Percentiles rank a stretch among this genome's conserved stretches.
phyloP scores from a whole-genome alignment of 768 basidiomycete species.

The Hypholoma sublateritium region DNA sequence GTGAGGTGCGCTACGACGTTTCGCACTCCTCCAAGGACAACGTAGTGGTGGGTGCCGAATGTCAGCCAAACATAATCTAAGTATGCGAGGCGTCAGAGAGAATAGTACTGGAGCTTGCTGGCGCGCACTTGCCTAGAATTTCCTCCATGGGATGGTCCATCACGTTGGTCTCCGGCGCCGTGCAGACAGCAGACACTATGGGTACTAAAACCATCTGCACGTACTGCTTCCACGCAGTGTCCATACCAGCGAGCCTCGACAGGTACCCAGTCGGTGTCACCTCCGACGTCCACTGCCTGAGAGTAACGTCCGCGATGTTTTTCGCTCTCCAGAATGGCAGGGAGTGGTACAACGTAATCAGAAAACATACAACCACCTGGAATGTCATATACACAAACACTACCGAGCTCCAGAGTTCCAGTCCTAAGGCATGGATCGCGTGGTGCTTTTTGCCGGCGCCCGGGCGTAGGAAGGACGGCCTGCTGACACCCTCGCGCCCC shows the following conservation, averaged over 20 bases:
- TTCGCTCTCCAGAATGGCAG: conserved; percentile 40
- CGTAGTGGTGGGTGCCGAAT: conserved; percentile 67
- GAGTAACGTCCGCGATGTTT: conserved; percentile 34
- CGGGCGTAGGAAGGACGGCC: conserved; percentile 36
- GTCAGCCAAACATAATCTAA: conserved; percentile 78
- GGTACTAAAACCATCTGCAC: conserved; percentile 55
- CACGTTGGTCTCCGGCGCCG: conserved; percentile 56
- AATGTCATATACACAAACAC: conserved; percentile 43
- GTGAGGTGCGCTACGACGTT: conserved; percentile 58
- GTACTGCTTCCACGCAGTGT: conserved; percentile 53
- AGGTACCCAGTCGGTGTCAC: conserved; percentile 41
- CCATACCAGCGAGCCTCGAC: conserved; percentile 43
- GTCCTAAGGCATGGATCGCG: conserved; percentile 5
- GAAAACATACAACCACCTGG: conserved; percentile 45
- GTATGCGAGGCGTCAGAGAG: not conserved
- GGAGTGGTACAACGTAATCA: conserved; percentile 41
- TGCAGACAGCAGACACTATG: conserved; percentile 73
- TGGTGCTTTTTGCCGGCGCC: conserved; percentile 5
- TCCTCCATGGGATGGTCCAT: conserved; percentile 60
- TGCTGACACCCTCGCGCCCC: conserved; percentile 50
- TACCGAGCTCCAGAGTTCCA: conserved; percentile 28
- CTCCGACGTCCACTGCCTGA: conserved; percentile 47
- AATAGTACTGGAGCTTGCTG: not conserved
- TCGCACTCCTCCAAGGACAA: conserved; percentile 56
- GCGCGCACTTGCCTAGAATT: conserved; percentile 52